phyloP scores from a whole-genome alignment of 108 stramenopile species.

The Aureococcus anophagefferens region DNA sequence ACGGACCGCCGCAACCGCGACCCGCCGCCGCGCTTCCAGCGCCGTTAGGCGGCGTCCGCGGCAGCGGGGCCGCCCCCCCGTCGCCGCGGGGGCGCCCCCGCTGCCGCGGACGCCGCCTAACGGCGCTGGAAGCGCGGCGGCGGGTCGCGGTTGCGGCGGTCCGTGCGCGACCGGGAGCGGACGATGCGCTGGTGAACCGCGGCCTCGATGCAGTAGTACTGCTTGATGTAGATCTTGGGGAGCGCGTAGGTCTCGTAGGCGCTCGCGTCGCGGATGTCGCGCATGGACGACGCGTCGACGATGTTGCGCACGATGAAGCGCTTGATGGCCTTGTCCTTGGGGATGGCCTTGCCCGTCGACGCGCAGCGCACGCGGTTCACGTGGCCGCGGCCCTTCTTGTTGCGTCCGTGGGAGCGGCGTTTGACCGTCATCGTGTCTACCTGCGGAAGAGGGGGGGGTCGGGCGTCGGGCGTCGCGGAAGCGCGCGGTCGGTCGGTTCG shows the following conservation, averaged over 20 bases:
- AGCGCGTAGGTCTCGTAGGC: slow-evolving; percentile 97
- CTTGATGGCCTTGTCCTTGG: slow-evolving; percentile 99
- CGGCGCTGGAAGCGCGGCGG: neutral
- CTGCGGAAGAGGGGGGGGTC: no score
- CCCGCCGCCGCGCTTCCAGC: neutral
- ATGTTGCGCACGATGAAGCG: slow-evolving; percentile 98
- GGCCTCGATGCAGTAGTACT: slow-evolving; percentile 99
- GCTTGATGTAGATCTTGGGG: slow-evolving; percentile 99
- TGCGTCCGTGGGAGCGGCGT: slow-evolving; percentile 96
- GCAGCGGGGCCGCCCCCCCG: no score
- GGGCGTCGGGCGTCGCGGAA: no score
- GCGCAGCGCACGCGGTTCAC: slow-evolving; percentile 96
- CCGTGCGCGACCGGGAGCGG: slow-evolving; percentile 74
- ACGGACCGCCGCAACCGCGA: neutral
- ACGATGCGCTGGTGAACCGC: slow-evolving; percentile 99
- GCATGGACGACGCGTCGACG: slow-evolving; percentile 92
- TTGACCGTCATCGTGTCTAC: slow-evolving; percentile 85
- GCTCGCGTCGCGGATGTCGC: slow-evolving; percentile 97
- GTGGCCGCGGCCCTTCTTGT: slow-evolving; percentile 99
- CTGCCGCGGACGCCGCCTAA: no score
- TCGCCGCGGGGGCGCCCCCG: no score
- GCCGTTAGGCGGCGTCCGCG: neutral
- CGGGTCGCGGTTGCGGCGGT: neutral
- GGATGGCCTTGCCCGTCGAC: slow-evolving; percentile 96
- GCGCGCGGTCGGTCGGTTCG: no score